Percentiles rank a stretch among this genome's conserved stretches.
Evolutionary conservation across 148 eudicot species (phyloP).

Genomic region (Camellia sinensis): DNA sequence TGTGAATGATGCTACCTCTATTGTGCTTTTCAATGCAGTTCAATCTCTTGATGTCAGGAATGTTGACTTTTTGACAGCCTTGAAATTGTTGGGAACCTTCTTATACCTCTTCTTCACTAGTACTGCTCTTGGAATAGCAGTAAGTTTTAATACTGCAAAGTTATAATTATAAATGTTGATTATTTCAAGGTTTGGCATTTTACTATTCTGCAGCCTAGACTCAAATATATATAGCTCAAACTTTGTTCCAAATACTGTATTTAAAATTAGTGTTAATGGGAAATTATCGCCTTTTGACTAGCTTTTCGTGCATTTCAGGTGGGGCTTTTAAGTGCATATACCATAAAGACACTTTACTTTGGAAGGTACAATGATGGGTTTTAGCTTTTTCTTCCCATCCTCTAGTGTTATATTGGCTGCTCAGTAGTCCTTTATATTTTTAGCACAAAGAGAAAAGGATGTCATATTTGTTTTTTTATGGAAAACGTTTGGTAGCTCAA

Average conservation of each 20-base stretch:
- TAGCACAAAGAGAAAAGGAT: not conserved
- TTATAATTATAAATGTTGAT: no score
- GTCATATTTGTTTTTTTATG: no score
- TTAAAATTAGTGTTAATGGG: not conserved
- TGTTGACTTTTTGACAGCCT: constrained; percentile 41
- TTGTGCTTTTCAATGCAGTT: constrained; percentile 91
- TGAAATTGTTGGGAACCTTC: constrained; percentile 70
- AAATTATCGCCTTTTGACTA: constrained; percentile 17
- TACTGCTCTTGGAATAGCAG: constrained; percentile 67
- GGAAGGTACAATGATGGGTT: constrained; percentile 54
- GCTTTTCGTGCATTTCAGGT: constrained; percentile 41
- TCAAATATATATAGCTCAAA: not conserved
- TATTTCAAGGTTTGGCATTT: no score
- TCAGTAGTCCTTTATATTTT: not conserved
- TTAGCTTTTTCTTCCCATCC: constrained; percentile 3
- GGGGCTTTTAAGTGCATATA: constrained; percentile 80
- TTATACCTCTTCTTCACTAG: constrained; percentile 70
- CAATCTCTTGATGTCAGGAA: constrained; percentile 66
- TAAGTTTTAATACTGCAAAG: constrained; percentile 29
- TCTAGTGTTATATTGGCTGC: not conserved
- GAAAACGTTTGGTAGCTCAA: no score
- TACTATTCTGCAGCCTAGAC: not conserved
- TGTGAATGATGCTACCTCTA: constrained; percentile 94
- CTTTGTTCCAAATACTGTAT: not conserved
- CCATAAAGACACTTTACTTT: constrained; percentile 81